Conservation (phyloP, 768 basidiomycete species). For the Calvatia gigantea region DNA sequence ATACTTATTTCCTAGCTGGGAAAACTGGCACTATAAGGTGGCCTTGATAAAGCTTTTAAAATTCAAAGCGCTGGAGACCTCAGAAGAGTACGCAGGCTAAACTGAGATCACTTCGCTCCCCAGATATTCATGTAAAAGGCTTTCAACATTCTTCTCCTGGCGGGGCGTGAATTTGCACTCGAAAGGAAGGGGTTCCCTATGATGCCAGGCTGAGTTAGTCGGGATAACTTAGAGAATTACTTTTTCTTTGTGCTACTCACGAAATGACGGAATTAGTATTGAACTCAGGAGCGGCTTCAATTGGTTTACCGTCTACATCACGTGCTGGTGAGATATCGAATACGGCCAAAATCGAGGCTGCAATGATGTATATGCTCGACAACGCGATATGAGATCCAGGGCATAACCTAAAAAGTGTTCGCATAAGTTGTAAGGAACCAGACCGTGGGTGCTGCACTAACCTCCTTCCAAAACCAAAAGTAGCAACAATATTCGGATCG, state of each 20-base stretch:
- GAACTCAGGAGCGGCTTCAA: constrained; percentile 1
- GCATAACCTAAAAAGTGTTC: constrained; percentile 1
- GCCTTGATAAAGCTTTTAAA: too few species aligned
- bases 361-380: background rate
- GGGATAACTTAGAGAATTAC: background rate
- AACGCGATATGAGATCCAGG: constrained; percentile 9
- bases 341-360: constrained; percentile 12
- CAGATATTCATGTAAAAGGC: background rate
- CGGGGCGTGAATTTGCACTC: constrained; percentile 3
- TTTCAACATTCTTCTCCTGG: background rate
- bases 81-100: too few species aligned
- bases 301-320: constrained; percentile 8
- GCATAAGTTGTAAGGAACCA: background rate
- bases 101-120: constrained; percentile 1
- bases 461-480: constrained; percentile 31
- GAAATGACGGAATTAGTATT: background rate
- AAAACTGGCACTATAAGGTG: too few species aligned
- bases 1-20: too few species aligned
- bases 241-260: background rate
- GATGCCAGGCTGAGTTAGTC: too few species aligned
- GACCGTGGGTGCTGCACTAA: background rate
- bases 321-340: constrained; percentile 15
- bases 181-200: background rate
- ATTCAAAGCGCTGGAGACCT: too few species aligned
- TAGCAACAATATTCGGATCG: constrained; percentile 20